phyloP scores from a whole-genome alignment of 106 monocot genomes.

The Apostasia ramifera region DNA sequence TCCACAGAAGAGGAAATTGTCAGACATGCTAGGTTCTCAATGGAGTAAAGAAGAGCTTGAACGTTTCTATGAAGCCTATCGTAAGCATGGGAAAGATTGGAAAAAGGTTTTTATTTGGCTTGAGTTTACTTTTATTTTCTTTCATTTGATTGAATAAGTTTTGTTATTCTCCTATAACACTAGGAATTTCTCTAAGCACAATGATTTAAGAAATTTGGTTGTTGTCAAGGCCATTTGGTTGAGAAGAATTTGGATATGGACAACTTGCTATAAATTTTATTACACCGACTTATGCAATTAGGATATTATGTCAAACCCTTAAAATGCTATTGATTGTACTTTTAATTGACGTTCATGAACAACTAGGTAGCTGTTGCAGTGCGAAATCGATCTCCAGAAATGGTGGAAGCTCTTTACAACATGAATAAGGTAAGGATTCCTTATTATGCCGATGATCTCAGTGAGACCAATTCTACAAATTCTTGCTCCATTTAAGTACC shows the following conservation, averaged over 20 bases:
- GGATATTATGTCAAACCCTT: too few relatives aligned
- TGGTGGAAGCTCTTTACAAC: conserved; percentile 96
- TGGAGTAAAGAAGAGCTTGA: conserved; percentile 81
- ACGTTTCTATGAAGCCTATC: conserved; percentile 72
- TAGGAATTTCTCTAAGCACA: not conserved
- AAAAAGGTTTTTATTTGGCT: conserved; percentile 43
- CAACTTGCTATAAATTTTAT: too few relatives aligned
- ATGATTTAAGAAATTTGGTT: too few relatives aligned
- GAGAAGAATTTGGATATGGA: too few relatives aligned
- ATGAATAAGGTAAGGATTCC: conserved; percentile 66
- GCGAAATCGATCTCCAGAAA: conserved; percentile 71
- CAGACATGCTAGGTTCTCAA: conserved; percentile 75
- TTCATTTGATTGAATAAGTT: not conserved
- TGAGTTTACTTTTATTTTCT: conserved; percentile 12
- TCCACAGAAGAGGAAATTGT: conserved; percentile 68
- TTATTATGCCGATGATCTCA: not conserved
- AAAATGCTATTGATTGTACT: too few relatives aligned
- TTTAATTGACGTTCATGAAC: not conserved
- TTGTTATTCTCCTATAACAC: not conserved
- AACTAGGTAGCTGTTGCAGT: conserved; percentile 59
- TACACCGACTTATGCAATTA: too few relatives aligned
- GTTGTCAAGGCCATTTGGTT: too few relatives aligned
- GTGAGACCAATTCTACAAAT: too few relatives aligned
- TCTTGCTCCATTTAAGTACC: too few relatives aligned
- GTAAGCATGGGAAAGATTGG: conserved; percentile 78